Percentiles rank a stretch among this genome's conserved stretches.
Evolutionary conservation across 2,329 filamentous ascomycete species (phyloP).

Genomic region (Orbilia javanica): DNA sequence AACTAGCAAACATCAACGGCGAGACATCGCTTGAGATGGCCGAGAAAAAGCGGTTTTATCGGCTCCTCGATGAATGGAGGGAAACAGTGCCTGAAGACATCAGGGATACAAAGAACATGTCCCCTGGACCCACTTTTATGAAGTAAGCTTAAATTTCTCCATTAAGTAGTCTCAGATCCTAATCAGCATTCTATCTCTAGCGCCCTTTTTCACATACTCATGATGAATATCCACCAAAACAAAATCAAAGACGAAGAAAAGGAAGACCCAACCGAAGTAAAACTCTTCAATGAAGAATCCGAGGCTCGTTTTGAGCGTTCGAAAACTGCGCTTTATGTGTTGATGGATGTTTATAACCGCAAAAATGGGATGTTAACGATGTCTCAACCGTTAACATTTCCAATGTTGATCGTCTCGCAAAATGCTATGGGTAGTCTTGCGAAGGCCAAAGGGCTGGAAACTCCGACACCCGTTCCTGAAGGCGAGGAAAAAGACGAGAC

Average conservation of each 20-base stretch:
- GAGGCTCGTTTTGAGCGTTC: slow-evolving; percentile 32
- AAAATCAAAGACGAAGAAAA: slow-evolving; percentile 28
- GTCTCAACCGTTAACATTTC: slow-evolving; percentile 42
- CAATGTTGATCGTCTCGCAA: slow-evolving; percentile 41
- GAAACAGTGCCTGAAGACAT: slow-evolving; percentile 28
- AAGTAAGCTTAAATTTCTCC: no score
- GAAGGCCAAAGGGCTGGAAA: slow-evolving; percentile 23
- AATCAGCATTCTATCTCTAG: slow-evolving; percentile 2
- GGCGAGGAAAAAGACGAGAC: slow-evolving; percentile 7
- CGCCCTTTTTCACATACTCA: slow-evolving; percentile 20
- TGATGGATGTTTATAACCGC: slow-evolving; percentile 31
- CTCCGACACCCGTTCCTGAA: slow-evolving; percentile 29
- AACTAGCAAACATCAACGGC: slow-evolving; percentile 19
- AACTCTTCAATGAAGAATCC: slow-evolving; percentile 40
- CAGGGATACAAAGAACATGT: slow-evolving; percentile 13
- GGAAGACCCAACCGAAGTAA: slow-evolving; percentile 36
- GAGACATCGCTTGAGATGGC: slow-evolving; percentile 23
- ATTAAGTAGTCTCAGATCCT: no score
- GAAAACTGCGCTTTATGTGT: slow-evolving; percentile 30
- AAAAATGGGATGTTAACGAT: slow-evolving; percentile 47
- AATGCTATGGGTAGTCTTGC: slow-evolving; percentile 44
- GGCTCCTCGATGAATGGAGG: slow-evolving; percentile 45
- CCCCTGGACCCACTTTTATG: slow-evolving; percentile 36
- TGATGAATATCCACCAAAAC: slow-evolving; percentile 47
- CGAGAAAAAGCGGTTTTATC: slow-evolving; percentile 39